Percentiles rank a stretch among this genome's conserved stretches.
phyloP scores from a whole-genome alignment of 352 stramenopile species.

The Phytophthora uliginosa region DNA sequence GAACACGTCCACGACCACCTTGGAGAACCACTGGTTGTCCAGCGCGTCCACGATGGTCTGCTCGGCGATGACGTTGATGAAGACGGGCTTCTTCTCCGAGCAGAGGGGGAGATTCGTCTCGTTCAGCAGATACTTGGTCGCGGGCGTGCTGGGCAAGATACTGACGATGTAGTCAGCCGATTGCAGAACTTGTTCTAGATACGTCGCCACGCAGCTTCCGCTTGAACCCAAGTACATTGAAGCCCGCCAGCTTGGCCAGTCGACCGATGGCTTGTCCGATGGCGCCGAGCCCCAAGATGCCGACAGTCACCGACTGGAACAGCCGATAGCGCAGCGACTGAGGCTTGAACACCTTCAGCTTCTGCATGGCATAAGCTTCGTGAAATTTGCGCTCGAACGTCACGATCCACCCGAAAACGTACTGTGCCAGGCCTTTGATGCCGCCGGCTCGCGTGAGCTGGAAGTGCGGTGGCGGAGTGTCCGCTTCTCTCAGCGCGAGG shows the following conservation, averaged over 20 bases:
- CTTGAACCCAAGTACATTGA: constrained; percentile 80
- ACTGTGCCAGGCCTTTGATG: constrained; percentile 75
- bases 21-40: constrained; percentile 67
- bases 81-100: constrained; percentile 70
- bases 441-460: constrained; percentile 67
- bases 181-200: constrained; percentile 50
- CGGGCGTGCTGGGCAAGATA: constrained; percentile 81
- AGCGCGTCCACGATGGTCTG: constrained; percentile 63
- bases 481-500: constrained; percentile 35
- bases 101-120: constrained; percentile 55
- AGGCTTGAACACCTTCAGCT: constrained; percentile 47
- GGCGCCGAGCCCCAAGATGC: constrained; percentile 61
- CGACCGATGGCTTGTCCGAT: constrained; percentile 73
- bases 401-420: constrained; percentile 77
- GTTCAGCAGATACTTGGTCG: constrained; percentile 76
- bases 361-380: constrained; percentile 51
- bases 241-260: constrained; percentile 59
- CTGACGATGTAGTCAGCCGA: constrained; percentile 85
- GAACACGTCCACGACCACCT: constrained; percentile 60
- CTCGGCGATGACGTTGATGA: constrained; percentile 90
- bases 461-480: constrained; percentile 35
- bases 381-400: constrained; percentile 75
- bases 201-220: constrained; percentile 40
- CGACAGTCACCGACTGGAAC: constrained; percentile 60
- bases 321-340: constrained; percentile 54